These are phyloP conservation scores for Hygrophoropsis aurantiaca DNA, from an alignment of 768 basidiomycete genomes.

Conservation along the genomic window DNA sequence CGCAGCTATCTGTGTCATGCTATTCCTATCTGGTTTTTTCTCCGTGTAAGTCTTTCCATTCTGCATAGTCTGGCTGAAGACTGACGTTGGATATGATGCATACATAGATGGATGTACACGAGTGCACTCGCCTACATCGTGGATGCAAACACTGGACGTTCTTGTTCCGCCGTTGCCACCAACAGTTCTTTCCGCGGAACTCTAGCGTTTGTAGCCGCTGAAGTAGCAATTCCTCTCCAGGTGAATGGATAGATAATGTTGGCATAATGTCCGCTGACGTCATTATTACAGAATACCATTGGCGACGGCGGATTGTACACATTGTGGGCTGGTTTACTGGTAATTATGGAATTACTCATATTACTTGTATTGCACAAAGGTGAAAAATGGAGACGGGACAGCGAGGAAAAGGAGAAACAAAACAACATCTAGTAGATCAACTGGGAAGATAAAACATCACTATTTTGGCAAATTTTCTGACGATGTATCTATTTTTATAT, in stretches of 20 bases:
- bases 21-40: constrained; percentile 70
- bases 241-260: neutral
- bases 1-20: constrained; percentile 61
- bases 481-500: too few relatives aligned
- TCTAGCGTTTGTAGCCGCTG: constrained; percentile 62
- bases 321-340: constrained; percentile 54
- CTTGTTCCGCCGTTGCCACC: constrained; percentile 66
- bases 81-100: neutral
- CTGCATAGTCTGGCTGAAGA: neutral
- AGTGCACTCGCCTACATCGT: constrained; percentile 78
- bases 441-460: too few relatives aligned
- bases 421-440: too few relatives aligned
- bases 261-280: neutral
- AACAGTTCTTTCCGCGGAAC: constrained; percentile 73
- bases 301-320: constrained; percentile 37
- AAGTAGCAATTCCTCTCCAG: constrained; percentile 73
- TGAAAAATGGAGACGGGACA: constrained; percentile 49
- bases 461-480: too few relatives aligned
- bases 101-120: constrained; percentile 49
- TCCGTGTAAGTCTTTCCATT: constrained; percentile 49
- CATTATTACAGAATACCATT: constrained; percentile 21
- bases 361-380: constrained; percentile 59
- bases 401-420: constrained; percentile 39
- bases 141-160: constrained; percentile 77
- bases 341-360: constrained; percentile 49